Evolutionary conservation across 768 basidiomycete genomes (phyloP).

Genomic region (Tricholoma furcatifolium): DNA sequence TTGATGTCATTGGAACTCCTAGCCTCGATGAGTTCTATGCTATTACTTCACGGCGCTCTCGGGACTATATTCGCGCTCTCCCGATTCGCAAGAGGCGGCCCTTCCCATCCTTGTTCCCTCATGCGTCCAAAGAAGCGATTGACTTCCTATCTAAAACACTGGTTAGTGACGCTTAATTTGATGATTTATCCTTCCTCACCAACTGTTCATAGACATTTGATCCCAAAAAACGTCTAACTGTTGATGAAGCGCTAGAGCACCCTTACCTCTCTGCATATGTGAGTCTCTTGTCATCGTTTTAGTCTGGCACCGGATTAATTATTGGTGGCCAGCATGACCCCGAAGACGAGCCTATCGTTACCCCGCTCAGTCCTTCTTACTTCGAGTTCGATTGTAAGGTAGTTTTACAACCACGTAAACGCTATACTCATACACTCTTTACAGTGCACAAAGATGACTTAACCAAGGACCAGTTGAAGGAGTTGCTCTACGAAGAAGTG

Average conservation of each 20-base stretch:
- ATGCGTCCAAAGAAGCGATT: slow-evolving; percentile 75
- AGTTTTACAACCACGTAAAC: background rate
- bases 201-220: slow-evolving; percentile 74
- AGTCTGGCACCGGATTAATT: slow-evolving; percentile 2
- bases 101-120: slow-evolving; percentile 85
- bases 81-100: slow-evolving; percentile 89
- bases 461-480: slow-evolving; percentile 77
- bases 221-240: slow-evolving; percentile 94
- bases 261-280: slow-evolving; percentile 94
- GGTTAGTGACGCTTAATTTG: slow-evolving; percentile 36
- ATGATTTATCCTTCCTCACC: background rate
- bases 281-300: slow-evolving; percentile 1
- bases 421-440: slow-evolving; percentile 5
- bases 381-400: slow-evolving; percentile 86
- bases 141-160: slow-evolving; percentile 77
- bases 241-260: slow-evolving; percentile 90
- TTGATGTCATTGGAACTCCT: slow-evolving; percentile 96
- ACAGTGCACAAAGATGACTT: slow-evolving; percentile 72
- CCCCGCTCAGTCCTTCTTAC: slow-evolving; percentile 78
- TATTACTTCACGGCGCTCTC: slow-evolving; percentile 87
- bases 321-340: slow-evolving; percentile 63
- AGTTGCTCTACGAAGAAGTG: slow-evolving; percentile 83
- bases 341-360: slow-evolving; percentile 84
- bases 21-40: slow-evolving; percentile 97
- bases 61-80: slow-evolving; percentile 93